Evolutionary conservation across 208 protist species (phyloP), one percentile per base, ranked within the genome.

Genomic region (Endotrypanum monterogeii): DNA sequence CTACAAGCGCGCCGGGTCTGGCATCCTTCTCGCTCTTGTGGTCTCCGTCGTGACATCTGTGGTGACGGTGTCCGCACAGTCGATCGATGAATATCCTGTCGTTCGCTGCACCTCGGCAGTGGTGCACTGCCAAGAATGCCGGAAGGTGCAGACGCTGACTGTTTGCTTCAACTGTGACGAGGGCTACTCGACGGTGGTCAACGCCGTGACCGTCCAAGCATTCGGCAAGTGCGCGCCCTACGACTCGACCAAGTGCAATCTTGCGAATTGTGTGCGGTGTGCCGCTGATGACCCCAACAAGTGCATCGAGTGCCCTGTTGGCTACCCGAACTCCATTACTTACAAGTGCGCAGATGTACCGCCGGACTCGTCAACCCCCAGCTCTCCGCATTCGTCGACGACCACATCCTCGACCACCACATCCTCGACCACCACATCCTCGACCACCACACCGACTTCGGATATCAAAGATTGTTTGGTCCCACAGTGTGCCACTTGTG

Each of bases 201-300:
- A 20, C 2, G 7, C 62, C n/a, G 9, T 5, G 23, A 52, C 3
- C 62, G 12, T 41, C 9, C 23, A 18, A 18, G 28, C 48, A 14
- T 67, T 67, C 25, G 62, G 62, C 37, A 67, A 67, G 62, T 67
- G 62, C 37, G 23, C 9, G 9, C 62, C 62, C 25, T 67, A 67
- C 41, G 41, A 52, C 18, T 23, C 25, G 12, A 32, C 12, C 2
- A 37, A 39, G 2, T 67, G 62, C 62, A 14, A 5, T n/a, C 62
- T 67, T 20, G 0, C 1, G 11, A 50, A 67, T 41, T 67, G 62
- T 14, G 6, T 67, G 39, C 62, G 62, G 12, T 67, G 62, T 23
- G 62, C 62, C 25, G 62, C 62, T 0, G 62, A 67, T 35, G 62
- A 67, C 62, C 32, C 32, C 41, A 54, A 35, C 62, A 67, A 67